Conservation (phyloP, 1,284 basidiomycete species). For the Volvariella volvacea region DNA sequence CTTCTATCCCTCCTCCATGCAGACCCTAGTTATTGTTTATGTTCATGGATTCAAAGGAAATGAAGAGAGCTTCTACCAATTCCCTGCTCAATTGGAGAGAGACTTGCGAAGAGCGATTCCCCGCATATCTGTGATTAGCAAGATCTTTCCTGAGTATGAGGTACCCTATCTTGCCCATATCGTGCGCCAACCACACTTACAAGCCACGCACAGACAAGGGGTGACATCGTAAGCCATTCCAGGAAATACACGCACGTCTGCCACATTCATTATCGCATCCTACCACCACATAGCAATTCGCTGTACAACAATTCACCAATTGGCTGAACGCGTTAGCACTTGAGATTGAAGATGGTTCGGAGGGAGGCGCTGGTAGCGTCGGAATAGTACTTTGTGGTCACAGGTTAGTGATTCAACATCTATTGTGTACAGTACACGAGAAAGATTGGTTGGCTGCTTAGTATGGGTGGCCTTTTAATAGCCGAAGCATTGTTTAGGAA, state of each 20-base stretch:
- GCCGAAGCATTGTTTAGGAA: conserved; percentile 76
- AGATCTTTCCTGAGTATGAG: conserved; percentile 88
- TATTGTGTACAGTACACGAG: background rate
- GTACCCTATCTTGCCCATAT: conserved; percentile 36
- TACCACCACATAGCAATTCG: conserved; percentile 52
- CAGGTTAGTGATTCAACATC: conserved; percentile 44
- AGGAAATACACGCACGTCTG: too few species aligned
- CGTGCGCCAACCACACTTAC: too few species aligned
- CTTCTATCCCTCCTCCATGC: too few species aligned
- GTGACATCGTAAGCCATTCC: conserved; percentile 83
- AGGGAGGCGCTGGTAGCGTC: conserved; percentile 71
- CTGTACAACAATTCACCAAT: conserved; percentile 79
- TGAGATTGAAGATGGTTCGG: conserved; percentile 66
- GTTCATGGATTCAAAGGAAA: conserved; percentile 70
- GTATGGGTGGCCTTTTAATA: conserved; percentile 87
- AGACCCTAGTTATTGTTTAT: conserved; percentile 48
- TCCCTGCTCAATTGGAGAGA: conserved; percentile 74
- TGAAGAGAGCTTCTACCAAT: conserved; percentile 70
- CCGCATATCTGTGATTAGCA: conserved; percentile 57
- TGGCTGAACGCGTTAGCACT: conserved; percentile 84
- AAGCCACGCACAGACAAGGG: conserved; percentile 82
- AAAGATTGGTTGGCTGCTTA: conserved; percentile 21
- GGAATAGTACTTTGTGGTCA: conserved; percentile 89
- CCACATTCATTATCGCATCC: conserved; percentile 4
- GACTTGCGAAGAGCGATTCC: conserved; percentile 57